Conservation (phyloP, 2,329 filamentous ascomycete genomes). For the Fusarium palustre region DNA sequence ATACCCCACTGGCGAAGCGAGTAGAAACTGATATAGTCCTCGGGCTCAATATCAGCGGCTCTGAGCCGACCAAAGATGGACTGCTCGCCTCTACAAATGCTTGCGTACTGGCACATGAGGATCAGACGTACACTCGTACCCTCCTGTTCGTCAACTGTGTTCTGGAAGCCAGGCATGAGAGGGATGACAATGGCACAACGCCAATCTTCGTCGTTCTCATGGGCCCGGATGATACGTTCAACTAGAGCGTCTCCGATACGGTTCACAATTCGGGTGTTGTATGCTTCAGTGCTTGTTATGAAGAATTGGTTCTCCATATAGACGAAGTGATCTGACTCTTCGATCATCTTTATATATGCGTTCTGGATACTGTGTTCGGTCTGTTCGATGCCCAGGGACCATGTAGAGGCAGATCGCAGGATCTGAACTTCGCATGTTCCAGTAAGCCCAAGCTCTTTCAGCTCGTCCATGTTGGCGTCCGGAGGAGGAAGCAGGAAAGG, state of each 20-base stretch:
- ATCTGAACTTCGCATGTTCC: conserved; percentile 98
- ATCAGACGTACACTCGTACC: conserved; percentile 95
- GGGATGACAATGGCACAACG: conserved; percentile 90
- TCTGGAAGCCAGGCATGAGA: conserved; percentile 98
- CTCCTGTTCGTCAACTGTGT: conserved; percentile 92
- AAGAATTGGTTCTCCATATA: conserved; percentile 99
- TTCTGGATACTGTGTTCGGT: conserved; percentile 96
- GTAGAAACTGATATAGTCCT: conserved; percentile 96
- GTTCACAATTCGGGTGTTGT: conserved; percentile 89
- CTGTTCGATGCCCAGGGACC: conserved; percentile 90
- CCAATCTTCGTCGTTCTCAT: conserved; percentile 89
- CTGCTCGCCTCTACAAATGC: conserved; percentile 90
- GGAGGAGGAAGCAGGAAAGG: conserved; percentile 94
- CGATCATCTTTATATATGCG: conserved; percentile 93
- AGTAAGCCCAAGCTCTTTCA: conserved; percentile 87
- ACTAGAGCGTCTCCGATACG: conserved; percentile 94
- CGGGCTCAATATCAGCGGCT: conserved; percentile 85
- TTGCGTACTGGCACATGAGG: conserved; percentile 96
- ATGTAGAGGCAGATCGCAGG: conserved; percentile 86
- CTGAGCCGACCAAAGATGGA: conserved; percentile 91
- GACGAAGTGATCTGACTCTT: conserved; percentile 94
- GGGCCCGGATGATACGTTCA: conserved; percentile 86
- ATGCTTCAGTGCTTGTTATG: conserved; percentile 90
- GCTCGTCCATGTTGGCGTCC: conserved; percentile 86
- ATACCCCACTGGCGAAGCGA: conserved; percentile 92